Evolutionary conservation across 768 basidiomycete genomes (phyloP).

Genomic region (Coprinellus micaceus): DNA sequence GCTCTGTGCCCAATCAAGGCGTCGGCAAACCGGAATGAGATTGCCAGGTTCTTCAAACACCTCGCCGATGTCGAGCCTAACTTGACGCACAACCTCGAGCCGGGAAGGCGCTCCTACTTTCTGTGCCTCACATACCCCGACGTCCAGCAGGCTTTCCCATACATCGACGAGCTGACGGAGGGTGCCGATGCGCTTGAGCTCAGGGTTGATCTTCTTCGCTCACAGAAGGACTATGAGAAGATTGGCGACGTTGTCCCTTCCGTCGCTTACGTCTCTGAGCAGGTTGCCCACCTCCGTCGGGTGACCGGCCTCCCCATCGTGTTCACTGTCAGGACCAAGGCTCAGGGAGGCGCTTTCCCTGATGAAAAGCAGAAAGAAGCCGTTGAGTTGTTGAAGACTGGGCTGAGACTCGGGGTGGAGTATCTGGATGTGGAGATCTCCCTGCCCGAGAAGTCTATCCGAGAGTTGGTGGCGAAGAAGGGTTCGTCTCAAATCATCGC

Average conservation of each 20-base stretch:
- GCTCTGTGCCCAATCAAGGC: conserved; percentile 14
- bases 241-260: conserved; percentile 59
- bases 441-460: conserved; percentile 60
- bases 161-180: conserved; percentile 68
- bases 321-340: conserved; percentile 83
- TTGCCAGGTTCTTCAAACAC: conserved; percentile 84
- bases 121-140: conserved; percentile 91
- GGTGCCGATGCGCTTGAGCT: conserved; percentile 93
- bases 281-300: conserved; percentile 75
- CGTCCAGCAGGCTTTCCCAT: conserved; percentile 60
- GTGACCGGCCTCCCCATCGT: conserved; percentile 81
- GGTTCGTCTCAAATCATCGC: conserved; percentile 83
- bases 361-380: conserved; percentile 70
- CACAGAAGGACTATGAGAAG: conserved; percentile 40
- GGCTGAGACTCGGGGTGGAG: conserved; percentile 80
- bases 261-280: conserved; percentile 68
- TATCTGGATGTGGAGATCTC: conserved; percentile 90
- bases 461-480: conserved; percentile 44
- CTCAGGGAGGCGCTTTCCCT: conserved; percentile 91
- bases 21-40: conserved; percentile 52
- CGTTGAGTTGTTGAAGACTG: conserved; percentile 72
- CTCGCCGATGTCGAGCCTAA: conserved; percentile 73
- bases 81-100: conserved; percentile 43
- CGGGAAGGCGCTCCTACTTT: conserved; percentile 79
- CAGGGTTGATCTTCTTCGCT: conserved; percentile 86